Evolutionary conservation across 2,329 filamentous ascomycete genomes (phyloP), one percentile per base, ranked within the genome.

Genomic region (Stemphylium vesicarium): DNA sequence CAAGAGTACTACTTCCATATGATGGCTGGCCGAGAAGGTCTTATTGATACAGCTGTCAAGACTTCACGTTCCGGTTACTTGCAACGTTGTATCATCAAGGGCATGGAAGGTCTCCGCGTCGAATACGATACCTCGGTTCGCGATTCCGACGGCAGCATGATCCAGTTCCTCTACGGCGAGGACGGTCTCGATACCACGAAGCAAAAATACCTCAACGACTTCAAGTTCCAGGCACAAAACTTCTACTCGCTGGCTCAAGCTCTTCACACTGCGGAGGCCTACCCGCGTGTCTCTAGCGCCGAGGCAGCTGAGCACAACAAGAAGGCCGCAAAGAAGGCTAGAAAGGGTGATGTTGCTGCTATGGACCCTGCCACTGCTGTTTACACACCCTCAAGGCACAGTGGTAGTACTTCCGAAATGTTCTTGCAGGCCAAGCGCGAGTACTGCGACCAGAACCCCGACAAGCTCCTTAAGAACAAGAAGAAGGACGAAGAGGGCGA

Each of bases 1-100:
- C 95, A 99, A 71, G 96, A 99, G 75, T 99, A 97, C 76, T 99
- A 94, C 76, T 99, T 99, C 82, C 95, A 99, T 84, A 92, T 96
- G 77, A 99, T 99, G 96, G 95, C 94, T 71, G 96, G 96, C 67
- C 87, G 95, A 79, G 96, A 99, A 83, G 95, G 95, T 82, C 81
- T 99, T 63, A 99, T 99, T 72, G 95, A 99, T 84, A 99, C 95
- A 16, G 95, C 95, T 61, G 95, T 99, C 75, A 99, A 99, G 80
- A 99, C 95, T 1, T 96, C 94, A 9, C 89, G 95, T 71, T 98
- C 95, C 24, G 96, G 95, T 57, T 99, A 99, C 73, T 82, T 99
- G 46, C 95, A 99, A 75, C 85, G 96, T 72, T 99, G 95, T 83
- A 84, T 99, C 59, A 96, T 99, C 80, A 99, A 99, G 80, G 95